Base-by-base conservation (phyloP, 192 early-diverging fungal species). In the Mortierella antarctica region DNA sequence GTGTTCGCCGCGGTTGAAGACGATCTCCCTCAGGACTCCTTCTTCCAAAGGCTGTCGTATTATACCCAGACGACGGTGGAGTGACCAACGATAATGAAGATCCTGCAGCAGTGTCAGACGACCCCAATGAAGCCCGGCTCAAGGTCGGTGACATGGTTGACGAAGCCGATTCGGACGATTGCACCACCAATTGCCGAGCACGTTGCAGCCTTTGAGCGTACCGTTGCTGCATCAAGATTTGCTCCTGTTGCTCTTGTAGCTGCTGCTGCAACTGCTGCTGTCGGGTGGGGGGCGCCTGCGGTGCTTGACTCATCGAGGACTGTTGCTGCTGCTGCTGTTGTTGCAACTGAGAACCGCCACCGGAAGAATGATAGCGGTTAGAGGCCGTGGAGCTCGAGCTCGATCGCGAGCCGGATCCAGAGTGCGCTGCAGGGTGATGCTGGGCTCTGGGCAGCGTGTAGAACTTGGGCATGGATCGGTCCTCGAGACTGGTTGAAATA, bases 381-480 rank as follows among this genome's bases (percentile, higher is more conserved):
- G 51, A 62, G 4, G 12, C 48, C 17, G 50, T 21, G 2, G 60
- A 51, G 31, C 45, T 49, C 51, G 50, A 11, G 31, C 17, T 54
- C 2, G 66, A 17, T 12, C 23, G 46, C 14, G n/a, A 12, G 6
- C 53, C 42, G 21, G 65, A 46, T 8, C 59, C 65, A 48, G 21
- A 2, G n/a, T 56, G 18, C 7, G 60, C 5, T 14, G 46, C 31
- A 44, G 46, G 53, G n/a, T 21, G 52, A 17, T 21, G 52, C 55
- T 66, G 74, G 6, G 70, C 59, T 21, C 83, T 45, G 17, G 83
- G 69, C n/a, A 83, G 53, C 12, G 85, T 86, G 52, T 83, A 76
- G 58, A 88, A 86, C 40, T 70, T 71, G 9, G 87, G 87, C 87
- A 88, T 88, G 20, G 44, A 64, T 6, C 87, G 60, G 6, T 73